Conservation (phyloP, 495 filamentous ascomycete species). For the Xylaria longipes region DNA sequence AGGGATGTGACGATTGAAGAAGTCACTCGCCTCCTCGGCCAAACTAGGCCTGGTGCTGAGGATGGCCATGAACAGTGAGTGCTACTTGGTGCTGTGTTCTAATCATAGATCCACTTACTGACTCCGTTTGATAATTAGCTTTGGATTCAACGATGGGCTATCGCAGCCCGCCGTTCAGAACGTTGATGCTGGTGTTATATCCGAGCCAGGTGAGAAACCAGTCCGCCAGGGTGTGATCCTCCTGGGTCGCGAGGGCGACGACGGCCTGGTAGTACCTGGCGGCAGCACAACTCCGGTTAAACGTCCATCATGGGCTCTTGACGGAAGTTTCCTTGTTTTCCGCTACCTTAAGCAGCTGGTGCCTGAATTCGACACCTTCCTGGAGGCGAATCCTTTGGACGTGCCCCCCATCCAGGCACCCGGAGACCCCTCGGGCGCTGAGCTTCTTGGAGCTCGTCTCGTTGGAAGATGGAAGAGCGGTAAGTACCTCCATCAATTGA, state of each 20-base stretch:
- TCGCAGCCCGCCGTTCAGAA: conserved; percentile 40
- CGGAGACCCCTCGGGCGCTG: conserved; percentile 36
- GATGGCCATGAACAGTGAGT: conserved; percentile 46
- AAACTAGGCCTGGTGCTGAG: conserved; percentile 41
- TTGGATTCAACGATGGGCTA: conserved; percentile 45
- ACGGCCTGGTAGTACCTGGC: conserved; percentile 8
- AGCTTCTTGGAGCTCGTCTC: conserved; percentile 49
- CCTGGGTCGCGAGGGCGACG: conserved; percentile 39
- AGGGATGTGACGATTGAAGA: conserved; percentile 33
- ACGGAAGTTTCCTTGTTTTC: conserved; percentile 49
- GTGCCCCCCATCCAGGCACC: conserved; percentile 2
- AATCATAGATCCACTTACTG: conserved; percentile 13
- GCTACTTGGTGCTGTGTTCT: conserved; percentile 14
- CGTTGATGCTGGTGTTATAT: conserved; percentile 29
- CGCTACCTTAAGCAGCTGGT: conserved; percentile 48
- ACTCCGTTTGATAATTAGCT: conserved; percentile 32
- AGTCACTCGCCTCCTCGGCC: conserved; percentile 36
- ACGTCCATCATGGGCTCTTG: conserved; percentile 45
- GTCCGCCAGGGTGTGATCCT: conserved; percentile 41
- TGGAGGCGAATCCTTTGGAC: conserved; percentile 20
- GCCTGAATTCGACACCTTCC: conserved; percentile 38
- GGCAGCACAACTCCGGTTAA: background rate
- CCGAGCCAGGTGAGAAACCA: conserved; percentile 30
- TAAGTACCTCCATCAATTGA: conserved; percentile 6
- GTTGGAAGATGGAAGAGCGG: conserved; percentile 49